Evolutionary conservation across 2,329 filamentous ascomycete genomes (phyloP), one percentile per base, ranked within the genome.

Genomic region (Gnomoniopsis smithogilvyi): DNA sequence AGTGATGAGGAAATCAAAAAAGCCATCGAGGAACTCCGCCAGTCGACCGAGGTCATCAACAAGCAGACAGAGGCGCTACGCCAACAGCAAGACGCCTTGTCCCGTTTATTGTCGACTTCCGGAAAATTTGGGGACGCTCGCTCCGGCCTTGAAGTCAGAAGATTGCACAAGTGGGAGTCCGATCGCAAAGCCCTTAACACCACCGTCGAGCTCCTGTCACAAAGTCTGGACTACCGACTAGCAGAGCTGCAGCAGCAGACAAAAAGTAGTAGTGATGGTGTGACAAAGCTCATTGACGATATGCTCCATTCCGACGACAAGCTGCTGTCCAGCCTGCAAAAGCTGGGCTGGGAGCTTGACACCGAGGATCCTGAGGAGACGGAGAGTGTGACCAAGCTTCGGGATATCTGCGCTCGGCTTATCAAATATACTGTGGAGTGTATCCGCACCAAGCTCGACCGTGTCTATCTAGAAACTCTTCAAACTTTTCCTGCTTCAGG

Each of bases 241-340:
- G 68, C 73, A 3, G 81, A 84, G 54, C 67, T 83, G 1, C 78
- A 82, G 65, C 79, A 82, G 61, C 81, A 86, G 45, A 70, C 70
- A 6, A 78, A 78, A 8, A 72, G 72, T 0, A 74, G 78, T 0
- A 76, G 75, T 3, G 69, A 74, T 1, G 72, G 72, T 3, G 68
- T 87, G 17, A 78, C 77, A 50, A 74, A 79, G 57, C 78, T 78
- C 1, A 73, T 85, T 0, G 76, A 79, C 22, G 74, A 73, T 17
- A 70, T 82, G 12, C 72, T 89, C 10, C 76, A 77, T 10, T 82
- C 84, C 1, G 88, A 91, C 61, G 87, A 91, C 67, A 85, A 83
- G 62, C 76, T 90, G 2, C 73, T 91, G 1, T 76, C 81, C 21
- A 85, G 85, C 60, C 74, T 91, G 2, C 85, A 89, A 67, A 89